These are phyloP conservation scores for Allium sativum DNA, from an alignment of 106 monocot genomes.

Conservation along the genomic window DNA sequence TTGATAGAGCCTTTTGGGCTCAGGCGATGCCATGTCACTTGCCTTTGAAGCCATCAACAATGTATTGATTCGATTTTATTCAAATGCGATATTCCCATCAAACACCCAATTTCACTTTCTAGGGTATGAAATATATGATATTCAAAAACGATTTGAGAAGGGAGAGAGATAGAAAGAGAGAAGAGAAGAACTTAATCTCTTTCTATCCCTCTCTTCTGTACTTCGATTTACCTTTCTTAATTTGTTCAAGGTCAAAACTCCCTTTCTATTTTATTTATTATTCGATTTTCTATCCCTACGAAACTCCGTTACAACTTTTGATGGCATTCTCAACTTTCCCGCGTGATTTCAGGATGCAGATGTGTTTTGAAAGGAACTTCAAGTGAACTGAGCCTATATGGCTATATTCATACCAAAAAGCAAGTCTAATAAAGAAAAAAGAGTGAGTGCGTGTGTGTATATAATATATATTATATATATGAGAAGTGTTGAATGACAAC, in stretches of 20 bases:
- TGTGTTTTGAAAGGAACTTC: not conserved
- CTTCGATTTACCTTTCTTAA: not conserved
- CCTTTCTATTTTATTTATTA: no score
- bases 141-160: conserved; percentile 1
- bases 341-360: not conserved
- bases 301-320: not conserved
- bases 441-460: no score
- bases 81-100: not conserved
- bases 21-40: not conserved
- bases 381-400: no score
- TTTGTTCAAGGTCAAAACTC: not conserved
- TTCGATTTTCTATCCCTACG: not conserved
- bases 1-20: conserved; percentile 40
- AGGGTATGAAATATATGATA: not conserved
- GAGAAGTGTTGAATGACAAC: no score
- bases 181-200: conserved; percentile 3
- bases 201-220: not conserved
- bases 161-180: conserved; percentile 3
- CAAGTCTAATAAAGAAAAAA: no score
- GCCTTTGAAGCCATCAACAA: not conserved
- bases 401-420: no score
- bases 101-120: not conserved
- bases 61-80: not conserved
- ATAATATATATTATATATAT: no score
- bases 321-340: not conserved